Evolutionary conservation across 345 rosid species (phyloP), one percentile per base, ranked within the genome.

Genomic region (Arabis hirsuta): DNA sequence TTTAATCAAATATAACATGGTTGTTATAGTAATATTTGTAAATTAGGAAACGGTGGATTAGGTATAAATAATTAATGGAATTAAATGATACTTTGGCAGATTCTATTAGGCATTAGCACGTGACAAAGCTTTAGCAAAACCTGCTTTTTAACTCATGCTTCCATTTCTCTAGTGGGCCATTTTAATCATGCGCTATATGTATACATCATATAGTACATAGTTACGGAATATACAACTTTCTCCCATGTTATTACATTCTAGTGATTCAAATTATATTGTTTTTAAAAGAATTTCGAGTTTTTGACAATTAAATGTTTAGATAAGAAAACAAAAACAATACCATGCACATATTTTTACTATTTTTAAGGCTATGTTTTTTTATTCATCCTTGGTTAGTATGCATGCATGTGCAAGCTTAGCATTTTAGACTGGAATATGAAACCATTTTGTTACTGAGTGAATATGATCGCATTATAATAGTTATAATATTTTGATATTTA

Each of bases 101-200:
- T 68, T 61, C 10, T 68, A 19, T 7, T 62, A 68, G 39, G 60
- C 70, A 75, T 68, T 69, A 75, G 65, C 79, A 75, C 79, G 74
- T 75, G 79, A 69, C 53, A 69, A 68, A 61, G 69, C 58, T 69
- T 69, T n/a, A 64, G 7, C 66, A 43, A 52, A 52, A 34, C 12
- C 48, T 14, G 50, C 67, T 59, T 68, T 52, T 8, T 53, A 74
- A 73, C 64, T 75, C 53, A 62, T 62, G 56, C 69, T 75, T 68
- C 45, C 64, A 62, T 74, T 67, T 68, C 46, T 60, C 14, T 59
- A 51, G 42, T 43, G 62, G 67, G 1, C 41, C 68, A 42, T 24
- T 31, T 51, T 3, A 31, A 43, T 19, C 71, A 73, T 65, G 26
- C 56, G 52, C 36, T 53, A 36, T 73, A 32, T 55, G 32, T 55